These are phyloP conservation scores for Pharus latifolius DNA, from an alignment of 176 grass and related monocot species.

Conservation along the genomic window DNA sequence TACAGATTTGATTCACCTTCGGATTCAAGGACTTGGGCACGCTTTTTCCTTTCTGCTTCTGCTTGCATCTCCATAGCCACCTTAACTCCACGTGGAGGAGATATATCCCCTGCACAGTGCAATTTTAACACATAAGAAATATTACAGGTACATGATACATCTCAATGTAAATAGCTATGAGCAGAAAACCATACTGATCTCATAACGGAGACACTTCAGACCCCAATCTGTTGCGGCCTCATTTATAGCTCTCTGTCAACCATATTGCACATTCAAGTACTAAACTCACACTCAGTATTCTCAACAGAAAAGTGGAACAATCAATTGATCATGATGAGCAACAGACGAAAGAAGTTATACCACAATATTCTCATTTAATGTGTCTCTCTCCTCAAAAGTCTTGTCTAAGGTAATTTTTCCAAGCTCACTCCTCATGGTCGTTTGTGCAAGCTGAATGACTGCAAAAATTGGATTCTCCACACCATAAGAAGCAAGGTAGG, in stretches of 20 bases:
- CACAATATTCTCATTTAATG: constrained; percentile 84
- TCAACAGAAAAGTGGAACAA: constrained; percentile 1
- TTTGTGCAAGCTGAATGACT: constrained; percentile 83
- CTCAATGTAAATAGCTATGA: not conserved
- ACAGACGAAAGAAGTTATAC: constrained; percentile 23
- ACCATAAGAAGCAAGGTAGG: constrained; percentile 79
- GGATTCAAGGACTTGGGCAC: constrained; percentile 90
- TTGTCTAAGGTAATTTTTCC: constrained; percentile 96
- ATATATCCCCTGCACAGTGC: constrained; percentile 71
- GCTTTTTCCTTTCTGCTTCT: constrained; percentile 93
- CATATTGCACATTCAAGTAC: constrained; percentile 2
- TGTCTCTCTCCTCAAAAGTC: constrained; percentile 82
- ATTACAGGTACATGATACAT: not conserved
- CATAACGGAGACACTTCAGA: constrained; percentile 88
- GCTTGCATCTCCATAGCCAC: constrained; percentile 99
- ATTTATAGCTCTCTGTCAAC: constrained; percentile 72
- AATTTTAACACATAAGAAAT: constrained; percentile 16
- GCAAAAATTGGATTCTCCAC: constrained; percentile 92
- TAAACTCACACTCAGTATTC: not conserved
- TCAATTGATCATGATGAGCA: not conserved
- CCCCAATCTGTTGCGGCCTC: constrained; percentile 84
- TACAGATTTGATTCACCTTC: constrained; percentile 51
- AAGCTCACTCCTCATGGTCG: constrained; percentile 93
- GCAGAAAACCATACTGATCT: constrained; percentile 55
- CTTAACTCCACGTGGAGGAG: constrained; percentile 71